Evolutionary conservation across 805 yeast species (phyloP), one percentile per base, ranked within the genome.

Genomic region (Pichia cephalocereana): DNA sequence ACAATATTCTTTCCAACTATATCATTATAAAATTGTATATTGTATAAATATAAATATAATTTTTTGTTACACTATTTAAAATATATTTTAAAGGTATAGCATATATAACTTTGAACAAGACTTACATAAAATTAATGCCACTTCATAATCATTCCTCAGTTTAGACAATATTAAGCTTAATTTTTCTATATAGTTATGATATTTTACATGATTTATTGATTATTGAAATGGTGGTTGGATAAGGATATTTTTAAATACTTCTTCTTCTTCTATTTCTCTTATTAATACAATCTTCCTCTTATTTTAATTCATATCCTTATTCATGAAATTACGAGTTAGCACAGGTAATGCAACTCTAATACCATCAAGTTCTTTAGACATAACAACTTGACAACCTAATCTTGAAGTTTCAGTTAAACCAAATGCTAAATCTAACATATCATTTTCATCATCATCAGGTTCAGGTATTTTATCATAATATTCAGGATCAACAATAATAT

Each of bases 401-500:
- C 99, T 78, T 26, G 96, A 87, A 9, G 99, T 93, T 63, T 93
- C 99, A 6, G 98, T 93, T 42, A 93, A 76, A 0, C 99, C 99
- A 63, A 93, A 93, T 0, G 99, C 99, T 61, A 93, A 74, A 67
- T 93, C 99, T 60, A 93, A 74, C 99, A 93, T 93, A 67, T 93
- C 99, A 63, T 93, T 91, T 66, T 93, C 99, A 62, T 93, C 99
- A 63, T 93, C 99, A 54, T 82, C 87, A 0, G 99, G 98, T 64
- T 93, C 98, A 10, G 93, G 96, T 54, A 93, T 78, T 44, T 70
- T 77, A 61, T 93, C 99, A 67, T 88, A 93, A 64, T 72, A 89
- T 42, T 85, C 96, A 0, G 99, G 98, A 63, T 93, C 99, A 38
- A 93, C 89, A 45, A 93, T 91, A 46, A 93, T 83, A 68, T 93